phyloP scores from a whole-genome alignment of 2,329 filamentous ascomycete species.

The Passalora sequoiae region DNA sequence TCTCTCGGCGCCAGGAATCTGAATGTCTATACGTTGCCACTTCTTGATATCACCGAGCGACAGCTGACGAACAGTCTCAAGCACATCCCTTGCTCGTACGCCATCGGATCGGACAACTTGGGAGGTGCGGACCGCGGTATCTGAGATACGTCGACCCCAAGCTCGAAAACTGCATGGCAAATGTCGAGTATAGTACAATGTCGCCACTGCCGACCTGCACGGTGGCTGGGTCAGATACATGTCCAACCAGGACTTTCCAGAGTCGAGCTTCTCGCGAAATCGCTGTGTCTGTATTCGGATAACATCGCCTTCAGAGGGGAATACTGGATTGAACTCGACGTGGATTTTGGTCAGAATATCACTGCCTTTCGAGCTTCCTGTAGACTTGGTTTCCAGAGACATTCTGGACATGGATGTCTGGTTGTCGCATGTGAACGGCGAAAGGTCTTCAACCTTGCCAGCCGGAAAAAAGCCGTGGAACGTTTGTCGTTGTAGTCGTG shows the following conservation, averaged over 20 bases:
- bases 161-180: background rate
- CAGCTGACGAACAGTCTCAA: conserved; percentile 5
- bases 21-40: conserved; percentile 15
- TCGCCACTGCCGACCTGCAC: conserved; percentile 9
- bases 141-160: conserved; percentile 5
- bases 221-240: conserved; percentile 18
- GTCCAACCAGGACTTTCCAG: conserved; percentile 13
- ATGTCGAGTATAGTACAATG: conserved; percentile 11
- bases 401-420: no score
- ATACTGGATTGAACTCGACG: conserved; percentile 15
- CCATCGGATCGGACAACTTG: conserved; percentile 4
- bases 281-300: conserved; percentile 13
- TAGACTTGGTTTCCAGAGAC: background rate
- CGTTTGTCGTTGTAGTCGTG: conserved; percentile 8
- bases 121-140: conserved; percentile 2
- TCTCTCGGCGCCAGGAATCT: conserved; percentile 4
- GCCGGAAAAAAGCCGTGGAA: conserved; percentile 13
- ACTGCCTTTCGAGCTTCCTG: background rate
- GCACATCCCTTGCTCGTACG: conserved; percentile 12
- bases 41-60: conserved; percentile 6
- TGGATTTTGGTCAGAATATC: background rate
- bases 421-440: conserved; percentile 8
- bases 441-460: background rate
- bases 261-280: conserved; percentile 7
- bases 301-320: conserved; percentile 8